These are phyloP conservation scores for Elaeis oleifera DNA, from an alignment of 202 grass and related monocot genomes.

Conservation along the genomic window DNA sequence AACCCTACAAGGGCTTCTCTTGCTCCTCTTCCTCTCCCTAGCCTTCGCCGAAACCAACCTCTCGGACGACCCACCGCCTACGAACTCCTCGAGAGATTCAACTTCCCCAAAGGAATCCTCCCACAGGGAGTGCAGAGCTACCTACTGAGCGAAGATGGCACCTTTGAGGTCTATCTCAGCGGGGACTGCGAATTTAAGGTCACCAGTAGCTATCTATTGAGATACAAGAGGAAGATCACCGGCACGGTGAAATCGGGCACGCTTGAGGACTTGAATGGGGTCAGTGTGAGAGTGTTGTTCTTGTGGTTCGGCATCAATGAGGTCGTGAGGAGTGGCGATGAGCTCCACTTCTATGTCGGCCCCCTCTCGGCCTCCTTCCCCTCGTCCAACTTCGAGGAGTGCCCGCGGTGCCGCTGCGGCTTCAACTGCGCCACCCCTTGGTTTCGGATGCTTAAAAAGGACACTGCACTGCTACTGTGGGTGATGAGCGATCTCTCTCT, in stretches of 20 bases:
- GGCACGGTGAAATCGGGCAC: not conserved
- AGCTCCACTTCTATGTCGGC: conserved; percentile 43
- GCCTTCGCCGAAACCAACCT: too few species aligned
- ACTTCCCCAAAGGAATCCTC: too few species aligned
- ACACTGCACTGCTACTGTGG: too few species aligned
- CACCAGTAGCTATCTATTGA: not conserved
- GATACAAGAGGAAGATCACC: not conserved
- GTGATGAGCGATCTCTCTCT: too few species aligned
- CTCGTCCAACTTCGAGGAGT: conserved; percentile 44
- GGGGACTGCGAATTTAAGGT: not conserved
- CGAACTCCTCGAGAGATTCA: too few species aligned
- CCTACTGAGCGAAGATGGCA: not conserved
- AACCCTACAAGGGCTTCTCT: too few species aligned
- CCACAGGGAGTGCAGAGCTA: not conserved
- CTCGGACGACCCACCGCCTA: too few species aligned
- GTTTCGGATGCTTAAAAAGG: too few species aligned
- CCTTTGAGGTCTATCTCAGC: not conserved
- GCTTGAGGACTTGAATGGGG: conserved; percentile 22
- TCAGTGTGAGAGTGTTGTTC: conserved; percentile 50
- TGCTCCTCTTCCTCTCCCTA: too few species aligned
- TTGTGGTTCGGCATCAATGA: conserved; percentile 54
- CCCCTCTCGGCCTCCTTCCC: conserved; percentile 56
- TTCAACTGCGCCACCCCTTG: not conserved
- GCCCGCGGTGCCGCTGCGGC: conserved; percentile 32
- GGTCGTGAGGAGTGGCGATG: conserved; percentile 36